These are phyloP conservation scores for Thelonectria blattea DNA, from an alignment of 2,329 filamentous ascomycete species.

Conservation along the genomic window DNA sequence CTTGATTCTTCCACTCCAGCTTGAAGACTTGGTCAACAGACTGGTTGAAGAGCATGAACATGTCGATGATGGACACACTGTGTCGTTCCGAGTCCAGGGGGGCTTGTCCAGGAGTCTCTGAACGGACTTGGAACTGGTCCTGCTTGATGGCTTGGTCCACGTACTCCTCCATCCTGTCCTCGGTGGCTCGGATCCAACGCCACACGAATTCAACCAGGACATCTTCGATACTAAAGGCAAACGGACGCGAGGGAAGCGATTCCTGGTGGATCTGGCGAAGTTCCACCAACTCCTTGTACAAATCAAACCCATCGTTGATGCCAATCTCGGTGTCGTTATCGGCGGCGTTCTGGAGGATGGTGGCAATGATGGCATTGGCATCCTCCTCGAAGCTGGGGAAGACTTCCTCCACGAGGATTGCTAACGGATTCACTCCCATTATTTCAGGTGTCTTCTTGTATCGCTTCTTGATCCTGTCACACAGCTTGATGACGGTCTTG, in stretches of 20 bases:
- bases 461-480: slow-evolving; percentile 88
- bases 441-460: slow-evolving; percentile 88
- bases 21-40: slow-evolving; percentile 85
- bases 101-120: slow-evolving; percentile 65
- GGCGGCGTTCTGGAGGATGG: slow-evolving; percentile 77
- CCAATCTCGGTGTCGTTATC: slow-evolving; percentile 76
- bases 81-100: slow-evolving; percentile 83
- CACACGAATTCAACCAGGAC: slow-evolving; percentile 91
- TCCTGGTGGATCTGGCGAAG: slow-evolving; percentile 82
- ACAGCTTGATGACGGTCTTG: slow-evolving; percentile 82
- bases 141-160: slow-evolving; percentile 91
- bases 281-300: slow-evolving; percentile 87
- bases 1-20: slow-evolving; percentile 90
- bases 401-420: slow-evolving; percentile 79
- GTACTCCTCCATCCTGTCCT: slow-evolving; percentile 79
- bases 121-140: slow-evolving; percentile 81
- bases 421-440: slow-evolving; percentile 72
- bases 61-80: slow-evolving; percentile 90
- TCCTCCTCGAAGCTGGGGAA: slow-evolving; percentile 92
- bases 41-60: slow-evolving; percentile 93
- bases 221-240: slow-evolving; percentile 87
- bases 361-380: slow-evolving; percentile 80
- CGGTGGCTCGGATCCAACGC: slow-evolving; percentile 88
- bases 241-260: slow-evolving; percentile 73
- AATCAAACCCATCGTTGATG: slow-evolving; percentile 89